Base-by-base conservation (phyloP, 1,284 basidiomycete genomes). In the Gymnopus androsaceus region DNA sequence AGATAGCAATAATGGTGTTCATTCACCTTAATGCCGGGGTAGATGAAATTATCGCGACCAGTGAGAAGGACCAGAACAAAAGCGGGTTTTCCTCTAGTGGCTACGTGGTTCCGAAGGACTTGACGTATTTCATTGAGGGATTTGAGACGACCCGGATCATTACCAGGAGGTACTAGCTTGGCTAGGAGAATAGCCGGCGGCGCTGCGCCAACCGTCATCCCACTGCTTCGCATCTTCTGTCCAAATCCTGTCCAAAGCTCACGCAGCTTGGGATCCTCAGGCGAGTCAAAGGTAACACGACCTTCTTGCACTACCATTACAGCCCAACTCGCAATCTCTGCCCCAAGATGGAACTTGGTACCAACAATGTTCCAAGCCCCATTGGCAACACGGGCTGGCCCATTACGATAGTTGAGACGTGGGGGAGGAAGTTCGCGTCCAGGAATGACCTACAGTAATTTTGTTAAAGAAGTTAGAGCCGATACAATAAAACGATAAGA, bases 321-420 rank as follows among this genome's bases (percentile, higher is more conserved):
- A 68, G 80, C 83, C 84, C 84, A 88, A 45, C 72, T 74, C 11
- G 64, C 47, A 21, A 50, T 41, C 2, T 54, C 59, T 0, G 74
- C 83, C 0, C 80, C 80, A 2, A 65, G 63, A 28, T 85, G 82
- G 65, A 90, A 88, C 63, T 82, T 81, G 50, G 87, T 83, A 21
- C 85, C 75, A 25, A 85, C 64, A 51, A 90, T 83, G 59, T 90
- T 90, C 90, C 90, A 92, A 25, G 79, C 78, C 0, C 84, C 89
- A 37, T 85, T 79, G 25, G 62, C 71, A 12, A 82, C 74, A 6
- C 69, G 75, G 0, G 73, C 67, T 7, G 62, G 67, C 1, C 83
- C 82, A 4, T 58, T 67, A 46, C 68, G 71, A 64, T 91, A 90
- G 2, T 74, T 71, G 34, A 91, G 63, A 1, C 61, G 60, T 0